These are phyloP conservation scores for Stephania japonica DNA, from an alignment of 164 flowering plant genomes.

Conservation along the genomic window DNA sequence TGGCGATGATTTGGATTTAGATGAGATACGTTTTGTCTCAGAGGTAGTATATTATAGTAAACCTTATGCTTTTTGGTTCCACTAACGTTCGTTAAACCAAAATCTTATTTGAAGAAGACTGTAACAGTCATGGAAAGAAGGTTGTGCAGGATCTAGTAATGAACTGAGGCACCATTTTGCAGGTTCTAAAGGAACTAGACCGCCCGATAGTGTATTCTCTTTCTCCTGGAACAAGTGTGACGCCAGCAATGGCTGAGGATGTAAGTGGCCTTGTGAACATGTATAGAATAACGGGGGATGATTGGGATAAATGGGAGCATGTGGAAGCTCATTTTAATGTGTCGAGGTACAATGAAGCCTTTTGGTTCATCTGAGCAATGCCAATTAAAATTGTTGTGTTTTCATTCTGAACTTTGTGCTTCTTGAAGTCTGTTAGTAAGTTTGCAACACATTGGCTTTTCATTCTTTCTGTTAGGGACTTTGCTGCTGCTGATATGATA, in stretches of 20 bases:
- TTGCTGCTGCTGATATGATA: conserved; percentile 53
- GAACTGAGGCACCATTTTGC: conserved; percentile 16
- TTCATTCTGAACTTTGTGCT: not conserved
- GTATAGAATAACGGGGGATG: conserved; percentile 92
- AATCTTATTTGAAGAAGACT: not conserved
- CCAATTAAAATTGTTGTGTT: not conserved
- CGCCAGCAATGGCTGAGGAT: conserved; percentile 70
- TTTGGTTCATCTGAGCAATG: conserved; percentile 2
- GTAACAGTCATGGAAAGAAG: not conserved
- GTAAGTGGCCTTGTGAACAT: conserved; percentile 60
- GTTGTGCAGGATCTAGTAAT: not conserved
- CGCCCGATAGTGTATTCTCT: conserved; percentile 72
- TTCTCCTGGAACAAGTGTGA: conserved; percentile 84
- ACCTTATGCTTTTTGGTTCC: not conserved
- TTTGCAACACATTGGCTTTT: not conserved
- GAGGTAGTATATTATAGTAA: conserved; percentile 53
- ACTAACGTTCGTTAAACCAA: not conserved
- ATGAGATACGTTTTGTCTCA: conserved; percentile 66
- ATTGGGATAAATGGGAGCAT: conserved; percentile 88
- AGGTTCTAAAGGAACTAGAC: conserved; percentile 56
- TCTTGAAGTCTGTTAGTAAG: not conserved
- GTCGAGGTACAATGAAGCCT: conserved; percentile 40
- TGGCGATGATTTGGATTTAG: conserved; percentile 71
- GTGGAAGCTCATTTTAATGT: conserved; percentile 70
- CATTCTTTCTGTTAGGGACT: conserved; percentile 43